Evolutionary conservation across 805 yeast genomes (phyloP), one percentile per base, ranked within the genome.

Genomic region (Metschnikowia continentalis): DNA sequence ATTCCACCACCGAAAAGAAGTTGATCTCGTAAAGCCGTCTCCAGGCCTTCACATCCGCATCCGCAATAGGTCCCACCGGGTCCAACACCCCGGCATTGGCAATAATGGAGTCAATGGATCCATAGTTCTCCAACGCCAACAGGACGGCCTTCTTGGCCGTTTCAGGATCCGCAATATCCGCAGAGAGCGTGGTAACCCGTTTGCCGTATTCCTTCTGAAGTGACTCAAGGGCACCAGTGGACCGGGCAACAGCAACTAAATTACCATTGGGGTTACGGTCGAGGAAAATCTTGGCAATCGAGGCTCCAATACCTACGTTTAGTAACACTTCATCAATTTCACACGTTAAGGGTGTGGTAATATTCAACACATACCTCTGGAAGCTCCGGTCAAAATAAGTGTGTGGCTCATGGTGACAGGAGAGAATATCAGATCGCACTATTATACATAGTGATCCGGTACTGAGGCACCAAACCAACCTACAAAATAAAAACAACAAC

Each of bases 71-170:
- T 42, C 70, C 72, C 5, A 92, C 96, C 0, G 97, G 96, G 20
- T 82, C 90, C 54, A 94, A 71, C 0, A 85, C 81, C 5, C 96
- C 96, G 1, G 96, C 96, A 66, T 89, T 88, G 35, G 88, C 84
- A 39, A 89, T 75, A 15, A 88, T 61, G 0, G 88, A 77, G 62
- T 87, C 82, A 37, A 90, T 68, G 17, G 66, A 66, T 1, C 90
- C 89, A 61, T 78, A 83, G 46, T 69, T 71, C 5, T 61, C 56
- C 6, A 80, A 59, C 1, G 88, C 80, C 15, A 65, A 46, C 0
- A 68, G 63, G 11, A 87, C 69, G 1, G 83, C 73, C 5, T 62
- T 53, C 2, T 62, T 54, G 5, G 74, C 58, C 2, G 74, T 67
- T 1, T 55, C 53, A 2, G 68, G 65, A 14, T 79, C 75, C 0